phyloP scores from a whole-genome alignment of 768 basidiomycete species.

The Hericium coralloides region DNA sequence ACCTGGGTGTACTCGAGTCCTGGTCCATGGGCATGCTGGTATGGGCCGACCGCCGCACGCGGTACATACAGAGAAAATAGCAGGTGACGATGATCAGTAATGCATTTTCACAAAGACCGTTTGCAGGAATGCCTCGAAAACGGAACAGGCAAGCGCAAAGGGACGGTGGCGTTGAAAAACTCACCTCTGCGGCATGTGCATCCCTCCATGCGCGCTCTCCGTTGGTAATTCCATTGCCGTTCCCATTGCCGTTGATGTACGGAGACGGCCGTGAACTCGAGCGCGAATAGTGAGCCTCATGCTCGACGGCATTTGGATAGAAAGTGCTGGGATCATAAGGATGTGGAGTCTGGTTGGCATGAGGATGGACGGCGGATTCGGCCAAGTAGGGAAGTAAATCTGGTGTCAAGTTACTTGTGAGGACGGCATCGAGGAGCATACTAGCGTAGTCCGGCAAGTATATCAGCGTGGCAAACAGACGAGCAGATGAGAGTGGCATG shows the following conservation, averaged over 20 bases:
- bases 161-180: too few species aligned
- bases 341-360: background rate
- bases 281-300: background rate
- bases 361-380: background rate
- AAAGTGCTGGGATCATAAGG: background rate
- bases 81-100: too few species aligned
- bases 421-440: slow-evolving; percentile 14
- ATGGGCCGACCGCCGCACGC: too few species aligned
- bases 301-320: background rate
- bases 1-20: too few species aligned
- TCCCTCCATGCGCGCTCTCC: background rate
- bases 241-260: background rate
- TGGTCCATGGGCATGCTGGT: too few species aligned
- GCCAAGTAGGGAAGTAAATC: background rate
- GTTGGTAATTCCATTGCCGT: background rate
- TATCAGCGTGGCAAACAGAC: background rate
- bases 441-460: background rate
- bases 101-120: too few species aligned
- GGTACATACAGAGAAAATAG: too few species aligned
- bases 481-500: background rate
- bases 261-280: background rate
- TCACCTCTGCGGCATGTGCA: background rate
- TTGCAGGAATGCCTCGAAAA: too few species aligned
- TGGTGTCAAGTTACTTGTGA: background rate
- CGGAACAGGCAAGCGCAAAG: too few species aligned